These are phyloP conservation scores for Euphrasia arctica DNA, from an alignment of 305 asterid species.

Conservation along the genomic window DNA sequence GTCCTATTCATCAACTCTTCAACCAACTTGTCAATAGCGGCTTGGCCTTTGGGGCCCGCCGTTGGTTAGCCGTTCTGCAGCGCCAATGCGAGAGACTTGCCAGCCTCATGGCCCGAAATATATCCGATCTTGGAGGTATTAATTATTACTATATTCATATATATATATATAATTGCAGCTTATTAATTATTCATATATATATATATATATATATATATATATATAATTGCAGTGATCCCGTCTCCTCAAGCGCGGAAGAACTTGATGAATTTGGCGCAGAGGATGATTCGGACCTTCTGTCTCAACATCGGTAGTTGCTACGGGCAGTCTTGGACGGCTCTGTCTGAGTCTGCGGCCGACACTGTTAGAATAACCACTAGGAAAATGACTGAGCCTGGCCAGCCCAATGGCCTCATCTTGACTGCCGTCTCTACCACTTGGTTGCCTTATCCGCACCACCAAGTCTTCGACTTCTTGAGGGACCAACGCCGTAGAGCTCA, in stretches of 20 bases:
- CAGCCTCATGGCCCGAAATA: slow-evolving; percentile 91
- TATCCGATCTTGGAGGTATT: slow-evolving; percentile 83
- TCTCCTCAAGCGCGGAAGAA: slow-evolving; percentile 79
- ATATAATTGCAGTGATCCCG: slow-evolving; percentile 66
- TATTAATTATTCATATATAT: too few relatives aligned
- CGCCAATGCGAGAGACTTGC: slow-evolving; percentile 94
- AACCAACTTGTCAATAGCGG: not conserved
- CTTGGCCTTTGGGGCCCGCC: not conserved
- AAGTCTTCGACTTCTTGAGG: slow-evolving; percentile 82
- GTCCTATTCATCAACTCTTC: slow-evolving; percentile 14
- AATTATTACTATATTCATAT: too few relatives aligned
- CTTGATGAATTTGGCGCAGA: slow-evolving; percentile 79
- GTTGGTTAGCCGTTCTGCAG: slow-evolving; percentile 28
- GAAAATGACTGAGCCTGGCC: slow-evolving; percentile 69
- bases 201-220: too few relatives aligned
- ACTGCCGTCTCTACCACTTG: slow-evolving; percentile 75
- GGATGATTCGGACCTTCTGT: slow-evolving; percentile 81
- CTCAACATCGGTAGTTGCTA: slow-evolving; percentile 61
- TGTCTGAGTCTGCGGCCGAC: slow-evolving; percentile 77
- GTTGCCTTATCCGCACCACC: slow-evolving; percentile 60
- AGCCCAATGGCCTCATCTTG: slow-evolving; percentile 77
- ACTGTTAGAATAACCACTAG: slow-evolving; percentile 75
- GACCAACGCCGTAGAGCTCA: slow-evolving; percentile 81
- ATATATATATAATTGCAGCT: too few relatives aligned
- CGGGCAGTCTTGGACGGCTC: slow-evolving; percentile 95